These are phyloP conservation scores for Ramichloridium luteum DNA, from an alignment of 2,329 filamentous ascomycete genomes.

Conservation along the genomic window DNA sequence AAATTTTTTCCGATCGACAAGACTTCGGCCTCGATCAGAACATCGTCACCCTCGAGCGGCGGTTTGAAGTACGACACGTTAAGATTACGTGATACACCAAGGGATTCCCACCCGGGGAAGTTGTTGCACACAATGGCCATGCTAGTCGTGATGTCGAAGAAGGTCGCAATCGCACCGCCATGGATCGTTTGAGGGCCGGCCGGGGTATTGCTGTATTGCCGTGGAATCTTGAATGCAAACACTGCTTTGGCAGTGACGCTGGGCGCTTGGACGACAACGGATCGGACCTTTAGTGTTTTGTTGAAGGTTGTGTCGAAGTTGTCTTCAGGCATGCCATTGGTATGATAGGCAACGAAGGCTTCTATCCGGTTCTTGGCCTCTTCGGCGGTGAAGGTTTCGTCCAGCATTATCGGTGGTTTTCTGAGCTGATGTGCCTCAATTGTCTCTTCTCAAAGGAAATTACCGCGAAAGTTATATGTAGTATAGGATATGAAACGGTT, in stretches of 20 bases:
- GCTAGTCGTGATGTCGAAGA: constrained; percentile 42
- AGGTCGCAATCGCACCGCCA: constrained; percentile 37
- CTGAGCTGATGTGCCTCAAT: no score
- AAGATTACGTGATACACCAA: constrained; percentile 28
- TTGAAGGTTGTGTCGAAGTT: constrained; percentile 12
- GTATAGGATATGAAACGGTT: no score
- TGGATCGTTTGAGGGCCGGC: constrained; percentile 10
- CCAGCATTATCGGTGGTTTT: neutral
- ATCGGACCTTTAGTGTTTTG: constrained; percentile 3
- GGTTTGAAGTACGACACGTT: constrained; percentile 35
- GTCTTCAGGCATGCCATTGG: constrained; percentile 3
- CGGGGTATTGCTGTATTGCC: constrained; percentile 10
- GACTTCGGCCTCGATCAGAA: constrained; percentile 31
- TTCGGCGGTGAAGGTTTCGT: constrained; percentile 2
- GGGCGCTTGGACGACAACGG: constrained; percentile 5
- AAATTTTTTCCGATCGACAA: constrained; percentile 31
- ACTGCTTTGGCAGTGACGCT: constrained; percentile 7
- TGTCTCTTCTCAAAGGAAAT: no score
- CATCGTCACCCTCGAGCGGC: constrained; percentile 25
- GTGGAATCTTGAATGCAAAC: constrained; percentile 10
- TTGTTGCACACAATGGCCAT: constrained; percentile 17
- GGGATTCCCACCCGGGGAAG: constrained; percentile 11
- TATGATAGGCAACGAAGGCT: constrained; percentile 6
- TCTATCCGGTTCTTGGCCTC: constrained; percentile 6
- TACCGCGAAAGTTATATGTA: no score